A percentile compares a stretch with the other conserved stretches of the same genome.
These are phyloP conservation scores for Talaromyces sp. DNA, from an alignment of 2,329 filamentous ascomycete species.

Conservation along the genomic window DNA sequence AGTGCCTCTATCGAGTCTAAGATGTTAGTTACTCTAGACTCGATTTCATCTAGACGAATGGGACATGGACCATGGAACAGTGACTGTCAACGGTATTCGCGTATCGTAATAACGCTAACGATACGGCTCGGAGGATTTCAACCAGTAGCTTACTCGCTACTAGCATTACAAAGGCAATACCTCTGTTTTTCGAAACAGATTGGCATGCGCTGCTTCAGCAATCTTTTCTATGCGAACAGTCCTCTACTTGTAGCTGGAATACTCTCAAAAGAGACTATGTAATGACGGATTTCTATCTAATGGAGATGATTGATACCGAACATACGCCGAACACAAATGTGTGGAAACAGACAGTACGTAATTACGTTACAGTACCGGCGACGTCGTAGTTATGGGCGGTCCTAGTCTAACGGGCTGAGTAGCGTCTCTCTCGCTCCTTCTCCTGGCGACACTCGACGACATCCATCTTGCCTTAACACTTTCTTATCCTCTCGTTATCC, in stretches of 20 bases:
- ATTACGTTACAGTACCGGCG: background rate
- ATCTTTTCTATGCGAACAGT: background rate
- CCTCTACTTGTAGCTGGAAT: background rate
- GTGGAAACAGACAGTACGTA: background rate
- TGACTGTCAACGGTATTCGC: background rate
- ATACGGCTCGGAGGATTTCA: constrained; percentile 4
- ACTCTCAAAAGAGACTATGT: background rate
- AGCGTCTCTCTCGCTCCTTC: constrained; percentile 8
- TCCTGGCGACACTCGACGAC: constrained; percentile 8
- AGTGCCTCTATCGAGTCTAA: background rate
- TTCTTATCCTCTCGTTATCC: constrained; percentile 9
- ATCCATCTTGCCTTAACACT: constrained; percentile 5
- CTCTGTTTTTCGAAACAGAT: background rate
- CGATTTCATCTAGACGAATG: background rate
- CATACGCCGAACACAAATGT: constrained; percentile 1
- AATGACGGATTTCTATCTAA: no score
- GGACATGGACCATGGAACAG: background rate
- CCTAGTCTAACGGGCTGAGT: background rate
- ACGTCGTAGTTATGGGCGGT: background rate
- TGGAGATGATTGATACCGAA: background rate
- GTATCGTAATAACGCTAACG: background rate
- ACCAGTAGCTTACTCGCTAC: background rate
- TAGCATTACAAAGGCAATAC: background rate
- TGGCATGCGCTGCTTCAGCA: background rate
- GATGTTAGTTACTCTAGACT: background rate